These are phyloP conservation scores for Hanseniaspora lachancei DNA, from an alignment of 805 yeast genomes.

Conservation along the genomic window DNA sequence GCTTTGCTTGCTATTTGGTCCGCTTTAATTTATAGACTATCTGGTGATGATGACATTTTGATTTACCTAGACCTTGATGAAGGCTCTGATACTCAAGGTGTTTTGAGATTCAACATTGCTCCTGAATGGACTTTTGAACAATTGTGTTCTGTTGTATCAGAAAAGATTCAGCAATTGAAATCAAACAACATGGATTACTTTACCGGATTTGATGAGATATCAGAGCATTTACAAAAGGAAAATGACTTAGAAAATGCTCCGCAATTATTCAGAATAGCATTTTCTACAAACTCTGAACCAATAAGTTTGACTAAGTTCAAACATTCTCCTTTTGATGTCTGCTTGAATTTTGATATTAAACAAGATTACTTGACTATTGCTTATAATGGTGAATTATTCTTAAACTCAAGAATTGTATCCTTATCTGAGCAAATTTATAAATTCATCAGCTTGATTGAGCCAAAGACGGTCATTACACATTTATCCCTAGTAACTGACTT, in stretches of 20 bases:
- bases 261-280: constrained; percentile 39
- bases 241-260: constrained; percentile 47
- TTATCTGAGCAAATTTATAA: constrained; percentile 61
- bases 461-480: constrained; percentile 40
- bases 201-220: constrained; percentile 41
- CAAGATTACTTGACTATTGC: constrained; percentile 18
- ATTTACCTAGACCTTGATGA: constrained; percentile 32
- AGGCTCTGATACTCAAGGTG: constrained; percentile 29
- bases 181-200: constrained; percentile 23
- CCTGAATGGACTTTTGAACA: constrained; percentile 43
- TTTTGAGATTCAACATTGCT: constrained; percentile 49
- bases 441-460: constrained; percentile 30
- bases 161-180: constrained; percentile 21
- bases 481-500: constrained; percentile 56
- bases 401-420: constrained; percentile 51
- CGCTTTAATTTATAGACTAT: constrained; percentile 58
- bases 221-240: constrained; percentile 35
- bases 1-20: constrained; percentile 32
- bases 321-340: constrained; percentile 34
- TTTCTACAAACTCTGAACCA: constrained; percentile 33
- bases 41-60: constrained; percentile 92
- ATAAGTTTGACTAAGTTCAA: constrained; percentile 26
- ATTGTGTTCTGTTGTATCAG: constrained; percentile 35
- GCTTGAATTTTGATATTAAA: constrained; percentile 24
- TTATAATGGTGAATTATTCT: constrained; percentile 69